Evolutionary conservation across 495 filamentous ascomycete genomes (phyloP), one percentile per base, ranked within the genome.

Genomic region (Podospora didyma): DNA sequence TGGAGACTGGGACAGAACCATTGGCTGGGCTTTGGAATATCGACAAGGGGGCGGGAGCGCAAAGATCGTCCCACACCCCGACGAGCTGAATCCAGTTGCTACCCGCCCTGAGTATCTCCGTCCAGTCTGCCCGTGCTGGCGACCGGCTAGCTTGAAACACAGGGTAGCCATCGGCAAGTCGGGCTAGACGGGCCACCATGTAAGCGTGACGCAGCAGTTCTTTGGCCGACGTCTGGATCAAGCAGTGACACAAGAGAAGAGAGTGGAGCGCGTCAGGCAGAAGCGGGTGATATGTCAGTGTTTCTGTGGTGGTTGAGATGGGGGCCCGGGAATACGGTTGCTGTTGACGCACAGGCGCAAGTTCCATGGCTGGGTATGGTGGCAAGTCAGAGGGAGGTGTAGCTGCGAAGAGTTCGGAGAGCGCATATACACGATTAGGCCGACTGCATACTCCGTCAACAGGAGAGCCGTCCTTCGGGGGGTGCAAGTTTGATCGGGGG

Each of bases 231-330:
- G 88, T 92, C 66, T 90, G 88, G 14, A 89, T 71, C 10, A 92
- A 81, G 28, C 79, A 76, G 66, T 92, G 89, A 60, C 83, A 85
- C 44, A 92, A 76, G 20, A 92, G 73, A 14, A 91, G 70, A 21
- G 84, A 83, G 67, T 92, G 89, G 1, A 92, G 78, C 3, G 85
- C 85, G 53, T 92, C 89, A 5, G 84, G 85, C 19, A 92, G 75
- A 2, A 92, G 78, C 0, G 89, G 89, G 61, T 92, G 89, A 66
- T 89, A 92, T 16, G 88, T 92, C 3, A 91, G 75, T 34, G 81
- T 79, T 71, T 92, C 89, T 31, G 83, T 79, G 12, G 62, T 73
- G 53, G 64, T 80, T 61, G 65, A 73, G 3, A 60, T 45, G 10
- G 48, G 37, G 51, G 41, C 58, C 49, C 50, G 58, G 41, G 49